phyloP scores from a whole-genome alignment of 2,329 filamentous ascomycete species.

The Aquanectria penicillioides region DNA sequence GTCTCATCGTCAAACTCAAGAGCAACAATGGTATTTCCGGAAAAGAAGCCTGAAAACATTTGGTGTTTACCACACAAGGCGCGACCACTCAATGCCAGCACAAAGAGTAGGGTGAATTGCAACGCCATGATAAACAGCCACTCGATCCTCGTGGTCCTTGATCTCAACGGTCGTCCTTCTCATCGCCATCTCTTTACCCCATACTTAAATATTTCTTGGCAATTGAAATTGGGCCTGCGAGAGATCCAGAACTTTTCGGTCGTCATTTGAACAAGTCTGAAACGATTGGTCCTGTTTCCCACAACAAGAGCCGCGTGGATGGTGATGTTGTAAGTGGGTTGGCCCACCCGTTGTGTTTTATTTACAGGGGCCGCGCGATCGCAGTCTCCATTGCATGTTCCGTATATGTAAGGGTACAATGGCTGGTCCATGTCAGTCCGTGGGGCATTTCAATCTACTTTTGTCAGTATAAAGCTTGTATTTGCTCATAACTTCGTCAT shows the following conservation, averaged over 20 bases:
- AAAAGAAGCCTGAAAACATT: slow-evolving; percentile 23
- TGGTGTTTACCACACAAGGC: slow-evolving; percentile 12
- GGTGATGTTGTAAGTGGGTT: slow-evolving; percentile 5
- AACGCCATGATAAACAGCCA: slow-evolving; percentile 1
- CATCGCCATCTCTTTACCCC: not conserved
- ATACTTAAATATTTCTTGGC: slow-evolving; percentile 5
- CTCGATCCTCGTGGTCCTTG: not conserved
- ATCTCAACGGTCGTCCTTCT: not conserved
- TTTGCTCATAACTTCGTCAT: slow-evolving; percentile 1
- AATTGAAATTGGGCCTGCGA: not conserved
- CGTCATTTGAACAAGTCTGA: not conserved
- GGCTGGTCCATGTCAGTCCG: not conserved
- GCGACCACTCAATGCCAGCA: slow-evolving; percentile 8
- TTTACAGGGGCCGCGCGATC: not conserved
- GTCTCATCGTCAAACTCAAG: slow-evolving; percentile 11
- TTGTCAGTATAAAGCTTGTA: no score
- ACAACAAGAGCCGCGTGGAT: not conserved
- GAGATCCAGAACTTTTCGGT: not conserved
- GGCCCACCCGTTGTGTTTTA: not conserved
- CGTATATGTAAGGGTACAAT: not conserved
- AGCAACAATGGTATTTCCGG: slow-evolving; percentile 14
- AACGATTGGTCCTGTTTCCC: not conserved
- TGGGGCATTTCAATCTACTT: not conserved
- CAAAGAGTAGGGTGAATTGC: not conserved
- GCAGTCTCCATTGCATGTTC: not conserved